Evolutionary conservation across 768 basidiomycete species (phyloP).

Genomic region (Tulasnella calospora): DNA sequence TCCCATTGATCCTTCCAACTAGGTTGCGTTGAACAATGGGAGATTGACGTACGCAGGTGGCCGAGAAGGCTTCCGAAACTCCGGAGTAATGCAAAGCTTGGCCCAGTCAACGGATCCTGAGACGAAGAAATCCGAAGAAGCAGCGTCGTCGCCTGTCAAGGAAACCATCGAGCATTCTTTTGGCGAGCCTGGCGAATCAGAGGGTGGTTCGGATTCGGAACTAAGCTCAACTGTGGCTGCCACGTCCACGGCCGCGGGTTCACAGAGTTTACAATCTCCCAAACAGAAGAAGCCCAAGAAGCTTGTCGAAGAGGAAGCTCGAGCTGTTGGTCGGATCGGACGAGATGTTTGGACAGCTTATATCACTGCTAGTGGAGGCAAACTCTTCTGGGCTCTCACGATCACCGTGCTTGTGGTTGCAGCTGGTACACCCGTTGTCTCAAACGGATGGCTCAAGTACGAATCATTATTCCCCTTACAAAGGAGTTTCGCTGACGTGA

Average conservation of each 20-base stretch:
- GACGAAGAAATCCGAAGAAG: constrained; percentile 34
- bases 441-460: constrained; percentile 58
- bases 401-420: constrained; percentile 49
- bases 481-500: background rate
- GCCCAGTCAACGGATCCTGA: constrained; percentile 48
- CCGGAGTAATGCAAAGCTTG: constrained; percentile 59
- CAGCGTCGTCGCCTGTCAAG: constrained; percentile 28
- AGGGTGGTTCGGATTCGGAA: constrained; percentile 12
- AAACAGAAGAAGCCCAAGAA: constrained; percentile 66
- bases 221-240: constrained; percentile 17
- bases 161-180: constrained; percentile 23
- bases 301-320: constrained; percentile 60
- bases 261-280: constrained; percentile 29
- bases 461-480: background rate
- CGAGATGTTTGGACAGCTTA: constrained; percentile 37
- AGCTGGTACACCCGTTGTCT: constrained; percentile 57
- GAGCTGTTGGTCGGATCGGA: constrained; percentile 37
- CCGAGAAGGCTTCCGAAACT: constrained; percentile 58
- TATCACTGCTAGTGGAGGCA: constrained; percentile 31
- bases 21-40: constrained; percentile 65
- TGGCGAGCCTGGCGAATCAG: constrained; percentile 11
- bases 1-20: constrained; percentile 1
- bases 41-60: constrained; percentile 70
- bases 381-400: constrained; percentile 56
- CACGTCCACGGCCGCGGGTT: constrained; percentile 1